Evolutionary conservation across 768 basidiomycete genomes (phyloP), one percentile per base, ranked within the genome.

Genomic region (Lentinula sp.): DNA sequence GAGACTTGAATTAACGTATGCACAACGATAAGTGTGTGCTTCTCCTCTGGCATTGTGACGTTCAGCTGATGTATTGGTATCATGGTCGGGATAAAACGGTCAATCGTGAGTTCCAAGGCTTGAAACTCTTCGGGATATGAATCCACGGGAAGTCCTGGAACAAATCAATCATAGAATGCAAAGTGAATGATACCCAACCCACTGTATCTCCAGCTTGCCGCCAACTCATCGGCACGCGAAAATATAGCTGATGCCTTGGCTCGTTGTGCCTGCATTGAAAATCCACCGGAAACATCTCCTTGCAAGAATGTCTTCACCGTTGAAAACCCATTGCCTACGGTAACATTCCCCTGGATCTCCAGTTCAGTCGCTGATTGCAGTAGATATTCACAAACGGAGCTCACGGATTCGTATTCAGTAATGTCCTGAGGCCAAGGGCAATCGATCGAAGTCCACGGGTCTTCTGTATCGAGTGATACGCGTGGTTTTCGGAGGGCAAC

Each of bases 341-440:
- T 77, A 53, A 86, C 73, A 52, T 84, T 82, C 15, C 87, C 87
- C 88, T 91, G 67, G 61, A 56, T 16, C 34, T 51, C 55, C 56
- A 48, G 39, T 11, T n/a, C 54, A n/a, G 45, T 50, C 37, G 51
- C 10, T 48, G 21, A 50, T 8, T 5, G 7, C 42, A 66, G 58
- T 45, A 62, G 28, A 28, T 52, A 63, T 48, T 63, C 40, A 13
- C 15, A 55, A 39, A 32, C 16, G n/a, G 4, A n/a, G 72, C 82
- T 70, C 70, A 88, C 91, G 54, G 80, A 76, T 73, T 87, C 84
- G 65, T 92, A 92, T 63, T 88, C 86, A 62, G 84, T 79, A 70
- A 88, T 80, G 54, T 80, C 76, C 70, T 89, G 84, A 18, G 91
- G 89, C 89, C 89, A 93, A 11, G 89, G 88, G 67, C 86, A 85